Base-by-base conservation (phyloP, 306 rosid species). In the Cicer chorassanicum region DNA sequence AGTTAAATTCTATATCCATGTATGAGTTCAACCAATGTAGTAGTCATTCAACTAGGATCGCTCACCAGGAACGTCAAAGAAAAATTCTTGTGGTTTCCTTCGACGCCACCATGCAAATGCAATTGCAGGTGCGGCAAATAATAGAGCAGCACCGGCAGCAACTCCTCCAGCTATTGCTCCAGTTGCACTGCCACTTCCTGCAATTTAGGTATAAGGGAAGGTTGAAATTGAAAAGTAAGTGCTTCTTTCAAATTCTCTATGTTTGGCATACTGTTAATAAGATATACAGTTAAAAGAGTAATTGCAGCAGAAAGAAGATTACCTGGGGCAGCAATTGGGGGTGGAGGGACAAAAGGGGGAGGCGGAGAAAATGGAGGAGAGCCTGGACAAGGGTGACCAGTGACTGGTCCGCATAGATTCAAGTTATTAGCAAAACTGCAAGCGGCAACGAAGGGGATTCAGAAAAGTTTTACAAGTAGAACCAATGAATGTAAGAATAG, bases 31-130 rank as follows among this genome's bases (percentile, higher is more conserved):
- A 77, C 42, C 34, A n/a, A 24, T 42, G 68, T 24, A 19, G 11
- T 12, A 59, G 44, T 40, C 68, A 75, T 49, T 75, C 15, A 50
- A 51, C 34, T 19, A 63, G 62, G 51, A 63, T 68, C 6, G 53
- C 93, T 62, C 72, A 94, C 98, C 98, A 66, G 98, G 98, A 60
- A 95, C 99, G 57, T 95, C 99, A 59, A 95, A 95, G 98, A 95
- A 95, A 85, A 86, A 89, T 53, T 95, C 99, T 67, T 92, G 98
- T 0, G 99, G 99, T 78, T 92, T 95, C 78, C 99, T 90, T 77
- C 98, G 88, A 45, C 97, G 96, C 96, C 96, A 95, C 99, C 99
- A 95, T 14, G 99, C 99, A 85, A 92, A 95, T 38, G 96, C 99
- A 84, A 95, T 92, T 68, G 99, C 98, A 78, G 99, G 99, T 43